A percentile compares a stretch with the other conserved stretches of the same genome.
These are phyloP conservation scores for Beauveria bassiana DNA, from an alignment of 2,329 filamentous ascomycete genomes.

Conservation along the genomic window DNA sequence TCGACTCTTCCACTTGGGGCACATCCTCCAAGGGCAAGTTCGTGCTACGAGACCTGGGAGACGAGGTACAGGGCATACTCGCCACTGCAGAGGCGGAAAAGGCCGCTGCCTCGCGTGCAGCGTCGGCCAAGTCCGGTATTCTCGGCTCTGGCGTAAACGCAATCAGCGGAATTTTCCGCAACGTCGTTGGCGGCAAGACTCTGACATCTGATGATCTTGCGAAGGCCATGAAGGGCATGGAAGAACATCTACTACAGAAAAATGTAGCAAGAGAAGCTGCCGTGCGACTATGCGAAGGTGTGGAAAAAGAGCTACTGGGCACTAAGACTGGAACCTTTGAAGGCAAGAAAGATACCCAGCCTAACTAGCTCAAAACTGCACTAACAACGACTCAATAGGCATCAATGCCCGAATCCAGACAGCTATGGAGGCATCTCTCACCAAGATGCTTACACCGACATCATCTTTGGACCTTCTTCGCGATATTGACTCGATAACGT, in stretches of 20 bases:
- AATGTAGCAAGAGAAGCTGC: slow-evolving; percentile 95
- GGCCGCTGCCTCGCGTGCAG: slow-evolving; percentile 37
- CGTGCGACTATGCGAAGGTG: slow-evolving; percentile 80
- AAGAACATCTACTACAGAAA: slow-evolving; percentile 88
- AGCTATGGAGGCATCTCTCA: slow-evolving; percentile 86
- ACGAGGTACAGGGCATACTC: slow-evolving; percentile 87
- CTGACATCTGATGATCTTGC: slow-evolving; percentile 82
- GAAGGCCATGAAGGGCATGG: slow-evolving; percentile 92
- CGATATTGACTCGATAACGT: slow-evolving; percentile 75
- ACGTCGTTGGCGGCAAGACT: slow-evolving; percentile 90
- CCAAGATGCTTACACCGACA: slow-evolving; percentile 92
- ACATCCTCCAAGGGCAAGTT: slow-evolving; percentile 85
- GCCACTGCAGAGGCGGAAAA: slow-evolving; percentile 67
- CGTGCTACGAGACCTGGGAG: slow-evolving; percentile 83
- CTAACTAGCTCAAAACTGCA: neutral
- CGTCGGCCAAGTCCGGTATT: slow-evolving; percentile 50
- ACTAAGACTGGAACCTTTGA: slow-evolving; percentile 91
- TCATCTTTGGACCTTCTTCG: slow-evolving; percentile 90
- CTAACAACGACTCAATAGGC: slow-evolving; percentile 26
- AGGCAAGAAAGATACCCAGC: slow-evolving; percentile 32
- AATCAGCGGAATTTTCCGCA: slow-evolving; percentile 83
- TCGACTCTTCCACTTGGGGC: slow-evolving; percentile 78
- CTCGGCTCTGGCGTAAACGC: slow-evolving; percentile 74
- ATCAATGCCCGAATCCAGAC: slow-evolving; percentile 76
- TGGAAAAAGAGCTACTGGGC: slow-evolving; percentile 82